Evolutionary conservation across 2,329 filamentous ascomycete species (phyloP).

Genomic region (Fusarium sp.): DNA sequence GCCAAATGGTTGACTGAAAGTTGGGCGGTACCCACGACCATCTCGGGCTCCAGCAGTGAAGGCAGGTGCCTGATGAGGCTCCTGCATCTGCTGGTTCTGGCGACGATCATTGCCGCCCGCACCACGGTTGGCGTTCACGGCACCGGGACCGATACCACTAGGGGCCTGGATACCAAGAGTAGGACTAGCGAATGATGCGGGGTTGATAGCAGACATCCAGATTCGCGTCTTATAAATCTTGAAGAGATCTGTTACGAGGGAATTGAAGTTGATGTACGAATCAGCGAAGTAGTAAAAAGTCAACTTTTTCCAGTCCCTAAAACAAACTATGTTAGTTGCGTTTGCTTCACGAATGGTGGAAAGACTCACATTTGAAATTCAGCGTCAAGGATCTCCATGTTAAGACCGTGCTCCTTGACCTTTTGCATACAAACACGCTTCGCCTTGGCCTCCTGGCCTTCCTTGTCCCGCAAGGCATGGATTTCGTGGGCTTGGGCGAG

Average conservation of each 20-base stretch:
- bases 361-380: slow-evolving; percentile 95
- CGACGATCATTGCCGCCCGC: slow-evolving; percentile 59
- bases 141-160: slow-evolving; percentile 73
- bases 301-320: slow-evolving; percentile 97
- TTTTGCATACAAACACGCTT: slow-evolving; percentile 98
- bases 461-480: slow-evolving; percentile 88
- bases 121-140: slow-evolving; percentile 68
- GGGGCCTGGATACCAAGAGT: slow-evolving; percentile 77
- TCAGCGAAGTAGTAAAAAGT: slow-evolving; percentile 99
- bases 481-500: slow-evolving; percentile 93
- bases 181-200: slow-evolving; percentile 89
- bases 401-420: slow-evolving; percentile 90
- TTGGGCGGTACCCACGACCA: slow-evolving; percentile 57
- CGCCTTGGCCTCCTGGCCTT: slow-evolving; percentile 96
- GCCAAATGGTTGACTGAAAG: slow-evolving; percentile 57
- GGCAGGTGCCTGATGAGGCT: slow-evolving; percentile 49
- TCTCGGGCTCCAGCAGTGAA: slow-evolving; percentile 55
- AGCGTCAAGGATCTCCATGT: slow-evolving; percentile 98
- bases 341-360: background rate
- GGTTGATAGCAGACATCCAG: slow-evolving; percentile 99
- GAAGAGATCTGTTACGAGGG: slow-evolving; percentile 95
- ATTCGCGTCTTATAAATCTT: slow-evolving; percentile 99
- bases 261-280: slow-evolving; percentile 99
- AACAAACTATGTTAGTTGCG: slow-evolving; percentile 24
- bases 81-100: slow-evolving; percentile 57